These are phyloP conservation scores for Trichosporon sp. DNA, from an alignment of 1,284 basidiomycete species.

Conservation along the genomic window DNA sequence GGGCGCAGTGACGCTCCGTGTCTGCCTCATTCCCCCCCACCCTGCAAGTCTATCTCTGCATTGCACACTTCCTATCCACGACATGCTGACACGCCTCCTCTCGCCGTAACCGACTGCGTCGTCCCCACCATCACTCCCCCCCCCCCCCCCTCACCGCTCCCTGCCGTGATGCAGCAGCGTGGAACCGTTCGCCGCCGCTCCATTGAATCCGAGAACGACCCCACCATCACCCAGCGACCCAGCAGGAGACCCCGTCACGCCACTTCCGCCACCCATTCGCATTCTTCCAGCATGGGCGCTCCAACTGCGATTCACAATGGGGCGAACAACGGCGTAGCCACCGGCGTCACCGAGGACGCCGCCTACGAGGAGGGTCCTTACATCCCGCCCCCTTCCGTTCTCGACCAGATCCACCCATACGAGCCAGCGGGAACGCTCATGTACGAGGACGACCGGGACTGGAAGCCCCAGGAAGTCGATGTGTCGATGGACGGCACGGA, in stretches of 20 bases:
- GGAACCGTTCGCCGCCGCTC: constrained; percentile 33
- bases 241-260: constrained; percentile 19
- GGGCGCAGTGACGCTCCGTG: constrained; percentile 6
- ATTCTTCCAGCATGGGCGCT: constrained; percentile 27
- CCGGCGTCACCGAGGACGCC: background rate
- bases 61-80: background rate
- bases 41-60: background rate
- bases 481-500: constrained; percentile 30
- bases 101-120: background rate
- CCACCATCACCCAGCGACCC: background rate
- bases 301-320: constrained; percentile 21
- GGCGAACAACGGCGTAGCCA: constrained; percentile 25
- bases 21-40: constrained; percentile 9
- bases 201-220: constrained; percentile 14
- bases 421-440: constrained; percentile 39
- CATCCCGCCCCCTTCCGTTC: background rate
- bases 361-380: constrained; percentile 18
- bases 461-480: constrained; percentile 33
- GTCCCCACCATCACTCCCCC: constrained; percentile 5
- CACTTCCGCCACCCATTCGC: constrained; percentile 20
- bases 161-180: constrained; percentile 31
- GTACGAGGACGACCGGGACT: constrained; percentile 51
- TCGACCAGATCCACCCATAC: constrained; percentile 24
- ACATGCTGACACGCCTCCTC: constrained; percentile 18
- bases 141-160: constrained; percentile 19